A percentile compares a stretch with the other conserved stretches of the same genome.
These are phyloP conservation scores for Auxenochlorella pyrenoidosa DNA, from an alignment of 139 green algal genomes.

Conservation along the genomic window DNA sequence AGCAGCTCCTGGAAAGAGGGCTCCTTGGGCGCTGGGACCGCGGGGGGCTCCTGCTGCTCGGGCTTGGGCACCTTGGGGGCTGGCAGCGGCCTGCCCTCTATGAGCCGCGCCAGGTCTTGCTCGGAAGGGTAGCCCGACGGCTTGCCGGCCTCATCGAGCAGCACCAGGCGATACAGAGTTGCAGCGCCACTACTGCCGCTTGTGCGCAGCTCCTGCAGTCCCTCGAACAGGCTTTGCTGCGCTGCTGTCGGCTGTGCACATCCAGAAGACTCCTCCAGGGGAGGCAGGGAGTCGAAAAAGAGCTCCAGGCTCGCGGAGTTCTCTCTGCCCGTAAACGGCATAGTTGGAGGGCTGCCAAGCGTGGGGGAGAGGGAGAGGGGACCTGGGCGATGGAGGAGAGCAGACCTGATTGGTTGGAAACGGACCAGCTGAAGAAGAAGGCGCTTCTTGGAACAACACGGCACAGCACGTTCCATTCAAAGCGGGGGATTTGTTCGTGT, in stretches of 20 bases:
- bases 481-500: not conserved
- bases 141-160: not conserved
- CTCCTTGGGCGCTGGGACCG: not conserved
- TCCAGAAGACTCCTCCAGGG: not conserved
- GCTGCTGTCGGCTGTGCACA: not conserved
- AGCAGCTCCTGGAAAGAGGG: constrained; percentile 30
- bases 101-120: not conserved
- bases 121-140: not conserved
- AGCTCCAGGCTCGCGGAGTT: not conserved
- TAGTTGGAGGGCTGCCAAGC: not conserved
- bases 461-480: not conserved
- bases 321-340: not conserved
- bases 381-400: not conserved
- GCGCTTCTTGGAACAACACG: not conserved
- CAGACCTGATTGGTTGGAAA: not conserved
- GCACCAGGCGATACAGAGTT: not conserved
- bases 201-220: not conserved
- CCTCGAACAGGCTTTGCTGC: not conserved
- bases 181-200: not conserved
- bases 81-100: not conserved
- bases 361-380: not conserved
- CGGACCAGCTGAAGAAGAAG: not conserved
- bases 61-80: not conserved
- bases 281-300: constrained; percentile 17
- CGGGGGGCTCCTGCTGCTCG: not conserved